Evolutionary conservation across 2,329 filamentous ascomycete genomes (phyloP).

Genomic region (Zasmidium citrigriseum): DNA sequence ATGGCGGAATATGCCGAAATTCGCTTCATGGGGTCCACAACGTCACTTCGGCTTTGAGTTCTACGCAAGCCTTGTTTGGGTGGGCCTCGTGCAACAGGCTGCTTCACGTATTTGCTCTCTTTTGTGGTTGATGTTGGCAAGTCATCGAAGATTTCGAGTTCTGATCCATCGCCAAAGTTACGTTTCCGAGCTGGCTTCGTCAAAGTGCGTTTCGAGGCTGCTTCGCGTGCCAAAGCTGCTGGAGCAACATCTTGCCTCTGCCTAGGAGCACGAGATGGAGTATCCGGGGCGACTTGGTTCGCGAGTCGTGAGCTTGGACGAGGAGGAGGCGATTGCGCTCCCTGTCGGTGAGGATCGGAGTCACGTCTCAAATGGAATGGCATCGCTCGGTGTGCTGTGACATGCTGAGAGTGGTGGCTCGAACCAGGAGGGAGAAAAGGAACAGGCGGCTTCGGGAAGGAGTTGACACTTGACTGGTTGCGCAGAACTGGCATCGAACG

Average conservation of each 20-base stretch:
- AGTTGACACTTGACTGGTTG: conserved; percentile 38
- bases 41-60: conserved; percentile 32
- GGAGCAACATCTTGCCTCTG: conserved; percentile 46
- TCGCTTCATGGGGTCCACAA: conserved; percentile 31
- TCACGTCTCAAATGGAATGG: conserved; percentile 78
- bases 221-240: conserved; percentile 52
- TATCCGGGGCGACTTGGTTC: conserved; percentile 51
- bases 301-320: conserved; percentile 51
- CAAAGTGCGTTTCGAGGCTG: conserved; percentile 67
- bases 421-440: conserved; percentile 83
- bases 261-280: conserved; percentile 46
- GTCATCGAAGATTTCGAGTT: conserved; percentile 92
- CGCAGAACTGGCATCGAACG: conserved; percentile 62
- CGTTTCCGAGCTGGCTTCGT: conserved; percentile 70
- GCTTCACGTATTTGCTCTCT: conserved; percentile 81
- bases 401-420: conserved; percentile 74
- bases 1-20: conserved; percentile 24
- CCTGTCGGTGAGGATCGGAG: conserved; percentile 62
- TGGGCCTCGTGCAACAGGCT: conserved; percentile 68
- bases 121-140: conserved; percentile 80
- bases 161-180: conserved; percentile 87
- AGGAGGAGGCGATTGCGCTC: conserved; percentile 48
- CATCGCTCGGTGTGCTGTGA: conserved; percentile 61
- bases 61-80: conserved; percentile 52
- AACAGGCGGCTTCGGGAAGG: conserved; percentile 64